Base-by-base conservation (phyloP, 345 rosid species). In the Lumnitzera racemosa region DNA sequence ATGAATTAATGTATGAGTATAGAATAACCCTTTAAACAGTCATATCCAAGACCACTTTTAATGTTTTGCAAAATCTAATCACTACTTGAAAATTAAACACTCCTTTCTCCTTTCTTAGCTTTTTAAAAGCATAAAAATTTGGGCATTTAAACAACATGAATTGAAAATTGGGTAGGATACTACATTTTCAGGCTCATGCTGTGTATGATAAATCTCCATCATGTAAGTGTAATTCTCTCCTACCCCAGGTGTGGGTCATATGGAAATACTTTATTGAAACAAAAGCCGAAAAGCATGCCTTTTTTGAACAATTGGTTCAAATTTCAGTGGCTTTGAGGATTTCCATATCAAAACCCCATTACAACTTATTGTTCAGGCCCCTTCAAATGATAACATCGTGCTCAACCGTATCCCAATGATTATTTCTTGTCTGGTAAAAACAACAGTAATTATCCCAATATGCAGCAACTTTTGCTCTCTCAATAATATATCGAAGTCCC, bases 271-370 rank as follows among this genome's bases (percentile, higher is more conserved):
- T 55, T 47, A 43, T 31, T 24, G 56, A 48, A 16, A 23, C 16
- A 56, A 47, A 64, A 65, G 61, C 55, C 62, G 50, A 20, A 24
- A 57, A 57, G 24, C 61, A 41, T 65, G 68, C 62, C 62, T 57
- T 57, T 11, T 36, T 57, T 24, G 49, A 5, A 17, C 46, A 57
- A 36, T 25, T 16, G 49, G 60, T 57, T 46, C 48, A 48, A 48
- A 16, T 57, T 7, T 46, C 25, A 4, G 24, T 57, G 60, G 25
- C 41, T 48, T 57, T 16, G 25, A 57, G 14, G 15, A 41, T n/a
- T 48, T 48, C 17, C 60, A 2, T 36, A 12, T 12, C 11, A 57
- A 57, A 36, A 48, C 60, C 24, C 60, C 60, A 57, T 36, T 20
- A 16, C 14, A 41, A 16, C 23, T 25, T 46, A 57, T 57, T 57